Base-by-base conservation (phyloP, 306 rosid genomes). In the barrel medic (Medicago truncatula) region DNA sequence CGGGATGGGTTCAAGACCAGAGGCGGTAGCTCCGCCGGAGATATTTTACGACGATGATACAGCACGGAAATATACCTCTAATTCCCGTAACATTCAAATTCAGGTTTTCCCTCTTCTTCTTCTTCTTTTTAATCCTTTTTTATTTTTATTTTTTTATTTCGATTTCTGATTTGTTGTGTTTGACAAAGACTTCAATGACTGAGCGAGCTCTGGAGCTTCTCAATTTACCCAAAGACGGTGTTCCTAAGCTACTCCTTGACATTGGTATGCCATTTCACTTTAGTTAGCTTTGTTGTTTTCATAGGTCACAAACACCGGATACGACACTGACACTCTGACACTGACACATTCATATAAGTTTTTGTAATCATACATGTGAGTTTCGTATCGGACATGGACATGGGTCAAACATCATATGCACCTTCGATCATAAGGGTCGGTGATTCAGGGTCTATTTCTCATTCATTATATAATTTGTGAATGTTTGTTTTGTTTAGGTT, bases 1-100 rank as follows among this genome's bases (percentile, higher is more conserved):
- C 6, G 46, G 23, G 3, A 86, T 87, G 93, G 73, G 85, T 46
- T 84, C 95, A 1, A 76, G 97, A 81, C 98, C 97, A 5, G 97
- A 92, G 85, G 78, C 84, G 23, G 85, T 85, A 66, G 97, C 96
- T 41, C 98, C 98, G n/a, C 98, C 98, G 3, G 98, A 94, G 88
- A 86, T 94, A 15, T 91, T 87, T 89, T 94, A 94, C 74, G 87
- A 91, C 60, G 91, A 91, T 8, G 76, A 66, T 1, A 92, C 87
- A 72, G 94, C 97, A 80, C 95, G 97, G 41, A 94, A 87, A 50
- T 94, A 94, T 86, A 91, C 98, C 0, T 88, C 96, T 47, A 89
- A 92, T 76, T 94, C 98, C 9, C 91, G 96, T 1, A 91, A 85
- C 25, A 85, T 88, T 47, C 81, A 90, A 85, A 88, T 92, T 85